Conservation (phyloP, 495 filamentous ascomycete genomes). For the Penicillium atrosanguineum region DNA sequence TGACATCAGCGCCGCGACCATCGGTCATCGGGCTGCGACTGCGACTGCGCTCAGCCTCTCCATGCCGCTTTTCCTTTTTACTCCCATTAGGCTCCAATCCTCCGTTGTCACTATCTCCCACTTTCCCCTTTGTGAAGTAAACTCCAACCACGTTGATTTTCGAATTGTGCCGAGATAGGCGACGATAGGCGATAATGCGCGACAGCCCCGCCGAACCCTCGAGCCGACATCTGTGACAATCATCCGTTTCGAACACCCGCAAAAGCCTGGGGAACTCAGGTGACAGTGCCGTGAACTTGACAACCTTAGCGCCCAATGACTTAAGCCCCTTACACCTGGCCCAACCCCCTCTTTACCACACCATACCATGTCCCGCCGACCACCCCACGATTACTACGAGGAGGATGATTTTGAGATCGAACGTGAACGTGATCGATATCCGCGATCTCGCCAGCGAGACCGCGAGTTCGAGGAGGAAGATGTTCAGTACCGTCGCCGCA, state of each 20-base stretch:
- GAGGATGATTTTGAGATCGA: constrained; percentile 30
- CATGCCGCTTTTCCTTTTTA: not conserved
- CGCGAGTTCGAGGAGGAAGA: constrained; percentile 23
- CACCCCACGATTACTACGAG: constrained; percentile 32
- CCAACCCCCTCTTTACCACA: not conserved
- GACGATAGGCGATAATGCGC: not conserved
- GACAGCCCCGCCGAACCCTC: constrained; percentile 2
- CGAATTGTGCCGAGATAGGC: constrained; percentile 6
- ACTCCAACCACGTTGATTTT: not conserved
- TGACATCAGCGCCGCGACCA: constrained; percentile 25
- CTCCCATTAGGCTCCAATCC: not conserved
- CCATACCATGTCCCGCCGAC: constrained; percentile 36
- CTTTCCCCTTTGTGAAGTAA: not conserved
- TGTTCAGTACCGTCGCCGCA: constrained; percentile 22
- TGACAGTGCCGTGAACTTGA: not conserved
- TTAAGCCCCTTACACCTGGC: not conserved
- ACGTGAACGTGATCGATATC: constrained; percentile 19
- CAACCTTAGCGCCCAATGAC: not conserved
- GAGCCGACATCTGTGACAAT: not conserved
- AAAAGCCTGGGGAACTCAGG: not conserved
- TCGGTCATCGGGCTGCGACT: constrained; percentile 11
- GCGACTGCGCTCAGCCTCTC: constrained; percentile 11
- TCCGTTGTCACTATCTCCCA: not conserved
- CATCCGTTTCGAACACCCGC: not conserved
- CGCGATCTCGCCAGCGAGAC: constrained; percentile 18